A percentile compares a stretch with the other conserved stretches of the same genome.
These are phyloP conservation scores for Pleurotus citrinopileatus DNA, from an alignment of 768 basidiomycete species.

Conservation along the genomic window DNA sequence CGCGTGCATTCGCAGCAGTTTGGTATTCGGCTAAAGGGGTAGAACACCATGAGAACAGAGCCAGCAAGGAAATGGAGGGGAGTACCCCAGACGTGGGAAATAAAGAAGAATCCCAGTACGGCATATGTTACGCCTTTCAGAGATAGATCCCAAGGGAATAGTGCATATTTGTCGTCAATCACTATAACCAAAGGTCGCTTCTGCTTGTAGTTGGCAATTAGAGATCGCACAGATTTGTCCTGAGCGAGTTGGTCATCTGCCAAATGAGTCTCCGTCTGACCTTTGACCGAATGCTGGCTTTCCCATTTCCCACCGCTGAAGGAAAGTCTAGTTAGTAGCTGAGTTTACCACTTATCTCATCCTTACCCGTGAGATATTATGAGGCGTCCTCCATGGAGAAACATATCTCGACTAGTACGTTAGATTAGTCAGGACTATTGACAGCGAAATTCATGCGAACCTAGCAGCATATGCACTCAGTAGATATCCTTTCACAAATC, in stretches of 20 bases:
- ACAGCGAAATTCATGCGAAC: constrained; percentile 31
- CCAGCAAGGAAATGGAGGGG: constrained; percentile 10
- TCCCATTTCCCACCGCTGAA: constrained; percentile 71
- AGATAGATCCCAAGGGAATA: constrained; percentile 70
- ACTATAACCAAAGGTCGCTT: constrained; percentile 64
- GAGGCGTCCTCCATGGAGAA: constrained; percentile 58
- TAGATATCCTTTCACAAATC: constrained; percentile 72
- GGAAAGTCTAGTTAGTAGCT: not conserved
- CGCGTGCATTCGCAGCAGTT: constrained; percentile 39
- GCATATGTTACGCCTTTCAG: constrained; percentile 42
- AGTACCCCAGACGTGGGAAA: constrained; percentile 68
- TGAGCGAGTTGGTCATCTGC: constrained; percentile 67
- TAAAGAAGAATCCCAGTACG: constrained; percentile 71
- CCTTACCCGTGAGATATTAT: constrained; percentile 85
- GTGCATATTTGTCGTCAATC: constrained; percentile 69
- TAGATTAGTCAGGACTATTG: constrained; percentile 10
- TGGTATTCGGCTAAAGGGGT: constrained; percentile 73
- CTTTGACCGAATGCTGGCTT: constrained; percentile 42
- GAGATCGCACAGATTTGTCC: constrained; percentile 69
- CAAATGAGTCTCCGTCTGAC: constrained; percentile 33
- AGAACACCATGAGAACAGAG: not conserved
- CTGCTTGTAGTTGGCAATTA: constrained; percentile 55
- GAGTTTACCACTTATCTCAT: not conserved
- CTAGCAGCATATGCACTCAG: constrained; percentile 66
- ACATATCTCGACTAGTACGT: constrained; percentile 60